These are phyloP conservation scores for Lactifluus echinatus DNA, from an alignment of 768 basidiomycete genomes.

Conservation along the genomic window DNA sequence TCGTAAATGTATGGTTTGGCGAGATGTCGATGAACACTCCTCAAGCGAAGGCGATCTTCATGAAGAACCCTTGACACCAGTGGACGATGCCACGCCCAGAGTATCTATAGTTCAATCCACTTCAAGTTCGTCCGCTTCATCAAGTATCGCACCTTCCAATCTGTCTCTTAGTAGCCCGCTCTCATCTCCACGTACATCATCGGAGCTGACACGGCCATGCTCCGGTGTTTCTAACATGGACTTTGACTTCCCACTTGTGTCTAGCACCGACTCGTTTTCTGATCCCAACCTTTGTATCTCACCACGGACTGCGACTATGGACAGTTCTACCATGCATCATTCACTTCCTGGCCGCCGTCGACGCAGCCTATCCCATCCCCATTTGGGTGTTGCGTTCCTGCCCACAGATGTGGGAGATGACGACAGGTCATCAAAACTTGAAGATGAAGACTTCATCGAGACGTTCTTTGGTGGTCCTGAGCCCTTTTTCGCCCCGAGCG, in stretches of 20 bases:
- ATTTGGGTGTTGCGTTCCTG: constrained; percentile 21
- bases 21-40: constrained; percentile 5
- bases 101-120: background rate
- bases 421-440: constrained; percentile 22
- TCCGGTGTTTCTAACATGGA: constrained; percentile 14
- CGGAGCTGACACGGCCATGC: constrained; percentile 16
- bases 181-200: constrained; percentile 24
- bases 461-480: constrained; percentile 34
- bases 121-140: constrained; percentile 20
- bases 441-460: constrained; percentile 33
- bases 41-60: constrained; percentile 6
- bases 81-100: background rate
- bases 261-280: background rate
- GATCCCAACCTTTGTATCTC: background rate
- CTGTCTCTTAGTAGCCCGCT: constrained; percentile 22
- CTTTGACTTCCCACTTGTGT: constrained; percentile 13
- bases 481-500: background rate
- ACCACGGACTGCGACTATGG: background rate
- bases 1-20: constrained; percentile 24
- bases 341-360: background rate
- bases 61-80: constrained; percentile 8
- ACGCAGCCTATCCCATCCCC: constrained; percentile 15
- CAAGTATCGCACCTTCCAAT: constrained; percentile 21
- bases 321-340: background rate
- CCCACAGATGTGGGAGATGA: constrained; percentile 18